Base-by-base conservation (phyloP, 805 yeast species). In the Naumovozyma baii region DNA sequence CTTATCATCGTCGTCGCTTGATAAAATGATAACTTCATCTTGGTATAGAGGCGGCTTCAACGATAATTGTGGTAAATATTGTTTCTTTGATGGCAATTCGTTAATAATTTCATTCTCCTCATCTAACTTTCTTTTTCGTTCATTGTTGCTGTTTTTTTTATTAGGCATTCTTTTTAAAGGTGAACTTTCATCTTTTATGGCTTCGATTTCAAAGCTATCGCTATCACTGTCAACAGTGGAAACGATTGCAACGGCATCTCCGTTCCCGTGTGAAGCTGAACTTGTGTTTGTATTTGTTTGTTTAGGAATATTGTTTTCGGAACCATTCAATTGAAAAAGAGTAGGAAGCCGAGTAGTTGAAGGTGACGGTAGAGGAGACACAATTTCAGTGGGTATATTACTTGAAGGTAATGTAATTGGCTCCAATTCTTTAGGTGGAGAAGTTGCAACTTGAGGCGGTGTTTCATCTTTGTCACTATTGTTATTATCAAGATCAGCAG, bases 1-100 rank as follows among this genome's bases (percentile, higher is more conserved):
- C n/a, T n/a, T n/a, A 22, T 39, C 41, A 13, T 39, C 41, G 7
- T 37, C 30, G 15, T 34, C 41, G 25, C 41, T 39, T 30, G 34
- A 37, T 15, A 39, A 16, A 7, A 34, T 31, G 13, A 39, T 19
- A 5, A 34, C 31, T 34, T 39, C 41, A 19, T 16, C 12, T 22
- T 14, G 30, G 5, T 25, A 22, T 10, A 22, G 10, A 10, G 26
- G 26, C 26, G 10, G 26, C 26, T 22, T 7, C 10, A 7, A 7
- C 26, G 10, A 7, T 22, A 10, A 10, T 7, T 7, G 26, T 7
- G 26, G 26, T 22, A 22, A 7, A 7, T 7, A 22, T 22, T 22
- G 26, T 22, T 22, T 22, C 26, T 22, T 22, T 7, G 10, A 22
- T 22, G 7, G 26, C 9, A 10, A 7, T 7, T 22, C 10, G 10